Percentiles rank a stretch among this genome's conserved stretches.
phyloP scores from a whole-genome alignment of 2,329 filamentous ascomycete genomes.

The Colletotrichum sp. region DNA sequence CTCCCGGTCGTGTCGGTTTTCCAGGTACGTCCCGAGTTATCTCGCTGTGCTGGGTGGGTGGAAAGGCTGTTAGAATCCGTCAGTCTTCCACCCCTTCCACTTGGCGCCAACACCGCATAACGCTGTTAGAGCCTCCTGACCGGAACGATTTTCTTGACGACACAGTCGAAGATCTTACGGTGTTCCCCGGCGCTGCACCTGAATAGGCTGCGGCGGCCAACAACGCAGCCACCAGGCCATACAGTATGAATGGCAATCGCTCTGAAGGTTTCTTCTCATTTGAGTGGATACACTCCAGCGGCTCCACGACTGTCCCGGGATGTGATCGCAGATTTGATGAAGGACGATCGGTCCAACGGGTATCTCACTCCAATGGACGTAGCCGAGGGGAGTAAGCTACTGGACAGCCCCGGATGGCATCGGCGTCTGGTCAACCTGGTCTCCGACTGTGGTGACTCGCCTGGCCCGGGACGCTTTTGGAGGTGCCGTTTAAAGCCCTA shows the following conservation, averaged over 20 bases:
- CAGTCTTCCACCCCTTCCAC: too few species aligned
- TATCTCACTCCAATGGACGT: not conserved
- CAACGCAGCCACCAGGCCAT: not conserved
- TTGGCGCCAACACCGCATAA: too few species aligned
- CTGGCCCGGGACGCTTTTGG: not conserved
- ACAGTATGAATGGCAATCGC: not conserved
- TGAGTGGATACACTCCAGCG: not conserved
- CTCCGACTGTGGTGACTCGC: not conserved
- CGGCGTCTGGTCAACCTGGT: not conserved
- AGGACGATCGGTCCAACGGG: not conserved
- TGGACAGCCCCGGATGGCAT: not conserved
- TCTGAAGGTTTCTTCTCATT: not conserved
- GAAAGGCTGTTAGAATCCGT: too few species aligned
- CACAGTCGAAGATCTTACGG: too few species aligned
- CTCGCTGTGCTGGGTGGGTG: too few species aligned
- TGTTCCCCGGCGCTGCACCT: too few species aligned
- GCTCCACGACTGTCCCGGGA: not conserved
- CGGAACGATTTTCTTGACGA: too few species aligned
- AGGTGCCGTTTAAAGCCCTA: not conserved
- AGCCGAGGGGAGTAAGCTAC: too few species aligned
- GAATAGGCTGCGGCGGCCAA: not conserved
- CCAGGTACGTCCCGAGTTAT: not conserved
- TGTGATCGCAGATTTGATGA: not conserved
- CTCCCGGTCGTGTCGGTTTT: not conserved
- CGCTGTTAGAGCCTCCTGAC: too few species aligned